Evolutionary conservation across 768 basidiomycete genomes (phyloP), one percentile per base, ranked within the genome.

Genomic region (Termitomyces sp.): DNA sequence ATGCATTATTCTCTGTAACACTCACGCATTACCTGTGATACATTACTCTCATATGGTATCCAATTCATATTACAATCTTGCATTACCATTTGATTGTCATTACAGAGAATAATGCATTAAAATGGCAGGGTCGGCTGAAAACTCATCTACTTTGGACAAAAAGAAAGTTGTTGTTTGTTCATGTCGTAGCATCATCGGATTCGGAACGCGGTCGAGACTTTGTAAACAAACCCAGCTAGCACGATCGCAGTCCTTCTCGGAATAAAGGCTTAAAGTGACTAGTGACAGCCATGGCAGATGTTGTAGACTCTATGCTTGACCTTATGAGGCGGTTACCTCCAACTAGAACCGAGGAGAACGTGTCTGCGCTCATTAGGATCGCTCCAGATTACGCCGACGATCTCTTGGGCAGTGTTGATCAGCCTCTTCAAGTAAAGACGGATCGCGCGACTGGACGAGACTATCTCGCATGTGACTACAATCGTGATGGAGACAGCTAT

Each of bases 241-340:
- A 14, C 23, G 14, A 25, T 23, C 5, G 25, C 17, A 50, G 17
- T n/a, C 34, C 43, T 52, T 37, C 21, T 27, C 27, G n/a, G n/a
- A 28, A 16, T 19, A 32, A 6, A 52, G 17, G 19, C n/a, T 35
- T 37, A 17, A 3, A 34, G 37, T 5, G 46, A 54, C 34, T 4
- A 35, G 17, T 51, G 54, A 71, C 40, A 62, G 71, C 50, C 61
- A 89, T 88, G 88, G 76, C 79, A 47, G 91, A 94, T 71, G 77
- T 88, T 57, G 82, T 94, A 46, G 91, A 94, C 66, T 89, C 91
- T 54, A 94, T 96, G 86, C 86, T 98, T 40, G 96, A 98, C 75
- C 83, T 98, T 47, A 89, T 95, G 82, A 84, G 97, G 53, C 88
- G 97, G 16, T 81, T 98, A n/a, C 97, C 97, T 8, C 96, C 97